phyloP scores from a whole-genome alignment of 2,329 filamentous ascomycete species.

The Diaporthe citri region DNA sequence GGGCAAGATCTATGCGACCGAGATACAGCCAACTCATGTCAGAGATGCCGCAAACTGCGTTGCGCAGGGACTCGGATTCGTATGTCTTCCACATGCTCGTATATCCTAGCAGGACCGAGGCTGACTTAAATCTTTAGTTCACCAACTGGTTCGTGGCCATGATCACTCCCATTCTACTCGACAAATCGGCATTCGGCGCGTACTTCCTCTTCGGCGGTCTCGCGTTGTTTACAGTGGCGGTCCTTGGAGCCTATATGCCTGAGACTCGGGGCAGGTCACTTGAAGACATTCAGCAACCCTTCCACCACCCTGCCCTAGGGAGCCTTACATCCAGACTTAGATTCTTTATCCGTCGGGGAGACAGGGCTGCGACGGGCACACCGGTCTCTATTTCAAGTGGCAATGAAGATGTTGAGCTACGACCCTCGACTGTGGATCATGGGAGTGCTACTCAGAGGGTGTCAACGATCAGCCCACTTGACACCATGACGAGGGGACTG shows the following conservation, averaged over 20 bases:
- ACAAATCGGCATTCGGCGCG: constrained; percentile 56
- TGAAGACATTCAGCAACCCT: constrained; percentile 63
- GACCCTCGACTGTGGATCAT: not conserved
- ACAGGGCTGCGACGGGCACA: not conserved
- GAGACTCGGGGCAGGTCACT: constrained; percentile 62
- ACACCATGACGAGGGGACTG: not conserved
- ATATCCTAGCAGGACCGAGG: not conserved
- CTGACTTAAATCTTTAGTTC: constrained; percentile 42
- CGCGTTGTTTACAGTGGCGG: constrained; percentile 52
- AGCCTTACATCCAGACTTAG: constrained; percentile 22
- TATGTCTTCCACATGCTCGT: constrained; percentile 35
- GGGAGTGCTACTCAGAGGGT: not conserved
- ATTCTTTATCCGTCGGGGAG: not conserved
- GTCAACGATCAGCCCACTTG: not conserved
- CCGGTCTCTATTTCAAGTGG: not conserved
- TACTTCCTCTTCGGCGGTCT: constrained; percentile 61
- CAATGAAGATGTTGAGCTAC: not conserved
- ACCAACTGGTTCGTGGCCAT: constrained; percentile 59
- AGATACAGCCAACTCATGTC: constrained; percentile 69
- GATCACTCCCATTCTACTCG: constrained; percentile 56
- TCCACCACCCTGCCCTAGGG: constrained; percentile 48
- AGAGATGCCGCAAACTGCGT: constrained; percentile 66
- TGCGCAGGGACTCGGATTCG: constrained; percentile 54
- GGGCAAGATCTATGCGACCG: constrained; percentile 67
- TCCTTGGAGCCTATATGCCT: constrained; percentile 60